A percentile compares a stretch with the other conserved stretches of the same genome.
Evolutionary conservation across 768 basidiomycete species (phyloP).

Genomic region (Jaapia argillacea): DNA sequence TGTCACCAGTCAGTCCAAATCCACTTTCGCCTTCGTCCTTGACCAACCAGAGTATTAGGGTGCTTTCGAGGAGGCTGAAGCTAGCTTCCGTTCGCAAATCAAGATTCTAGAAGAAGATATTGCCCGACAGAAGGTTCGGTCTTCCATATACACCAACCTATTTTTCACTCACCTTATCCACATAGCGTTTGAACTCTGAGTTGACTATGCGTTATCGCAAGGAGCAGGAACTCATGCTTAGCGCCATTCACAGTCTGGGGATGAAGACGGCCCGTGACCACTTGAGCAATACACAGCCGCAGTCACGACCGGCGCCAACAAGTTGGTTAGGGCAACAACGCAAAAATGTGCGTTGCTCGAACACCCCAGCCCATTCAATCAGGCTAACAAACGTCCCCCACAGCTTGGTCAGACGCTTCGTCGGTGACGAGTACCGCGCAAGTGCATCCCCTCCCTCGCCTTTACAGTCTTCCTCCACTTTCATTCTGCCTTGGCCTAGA

Average conservation of each 20-base stretch:
- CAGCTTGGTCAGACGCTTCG: constrained; percentile 19
- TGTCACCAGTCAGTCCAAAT: neutral
- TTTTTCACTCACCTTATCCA: neutral
- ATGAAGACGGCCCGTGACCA: constrained; percentile 56
- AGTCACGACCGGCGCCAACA: constrained; percentile 35
- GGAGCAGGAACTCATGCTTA: constrained; percentile 78
- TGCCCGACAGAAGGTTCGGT: constrained; percentile 39
- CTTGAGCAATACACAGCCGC: constrained; percentile 36
- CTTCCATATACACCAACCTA: neutral
- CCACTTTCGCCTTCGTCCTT: neutral
- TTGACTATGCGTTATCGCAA: constrained; percentile 48
- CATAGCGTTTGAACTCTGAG: constrained; percentile 43
- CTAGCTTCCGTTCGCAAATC: constrained; percentile 54
- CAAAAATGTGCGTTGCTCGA: constrained; percentile 27
- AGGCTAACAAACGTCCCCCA: neutral
- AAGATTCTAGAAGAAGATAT: constrained; percentile 58
- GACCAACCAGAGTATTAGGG: constrained; percentile 29
- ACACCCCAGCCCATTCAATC: neutral
- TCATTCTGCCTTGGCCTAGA: too few relatives aligned
- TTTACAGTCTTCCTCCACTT: too few relatives aligned
- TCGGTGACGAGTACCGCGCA: constrained; percentile 13
- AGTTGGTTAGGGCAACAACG: constrained; percentile 70
- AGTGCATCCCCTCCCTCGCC: too few relatives aligned
- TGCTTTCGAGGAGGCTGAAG: constrained; percentile 65
- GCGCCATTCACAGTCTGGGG: constrained; percentile 61